A percentile compares a stretch with the other conserved stretches of the same genome.
phyloP scores from a whole-genome alignment of 805 yeast species.

The Saccharomycopsis fodiens region DNA sequence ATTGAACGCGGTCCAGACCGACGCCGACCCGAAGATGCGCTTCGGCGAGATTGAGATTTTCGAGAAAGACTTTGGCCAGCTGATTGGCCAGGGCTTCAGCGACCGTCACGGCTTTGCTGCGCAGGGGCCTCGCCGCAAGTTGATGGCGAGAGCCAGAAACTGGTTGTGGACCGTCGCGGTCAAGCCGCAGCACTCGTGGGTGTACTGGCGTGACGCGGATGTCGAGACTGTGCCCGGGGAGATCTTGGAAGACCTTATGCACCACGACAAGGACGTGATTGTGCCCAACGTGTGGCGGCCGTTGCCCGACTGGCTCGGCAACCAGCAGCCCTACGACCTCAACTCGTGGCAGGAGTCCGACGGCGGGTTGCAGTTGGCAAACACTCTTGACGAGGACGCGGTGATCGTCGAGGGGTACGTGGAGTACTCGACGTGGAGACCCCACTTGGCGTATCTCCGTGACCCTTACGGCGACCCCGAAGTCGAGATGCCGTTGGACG shows the following conservation, averaged over 20 bases:
- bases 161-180: constrained; percentile 86
- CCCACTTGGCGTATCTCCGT: constrained; percentile 88
- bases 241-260: constrained; percentile 86
- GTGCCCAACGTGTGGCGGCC: constrained; percentile 96
- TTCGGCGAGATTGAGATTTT: constrained; percentile 83
- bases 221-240: constrained; percentile 87
- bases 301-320: constrained; percentile 76
- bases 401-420: constrained; percentile 97
- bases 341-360: constrained; percentile 84
- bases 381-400: constrained; percentile 79
- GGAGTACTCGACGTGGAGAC: constrained; percentile 97
- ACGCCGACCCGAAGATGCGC: constrained; percentile 50
- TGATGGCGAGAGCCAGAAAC: constrained; percentile 94
- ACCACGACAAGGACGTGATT: constrained; percentile 81
- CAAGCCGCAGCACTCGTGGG: constrained; percentile 90
- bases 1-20: constrained; percentile 56
- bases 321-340: constrained; percentile 77
- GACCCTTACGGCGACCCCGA: constrained; percentile 95
- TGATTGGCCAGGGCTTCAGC: constrained; percentile 84
- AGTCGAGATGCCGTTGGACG: constrained; percentile 88
- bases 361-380: constrained; percentile 74
- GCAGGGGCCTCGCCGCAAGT: constrained; percentile 89
- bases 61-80: constrained; percentile 91
- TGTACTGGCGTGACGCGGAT: constrained; percentile 97
- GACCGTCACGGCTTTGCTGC: constrained; percentile 95